Conservation (phyloP, 768 basidiomycete species). For the Cytidiella melzeri region DNA sequence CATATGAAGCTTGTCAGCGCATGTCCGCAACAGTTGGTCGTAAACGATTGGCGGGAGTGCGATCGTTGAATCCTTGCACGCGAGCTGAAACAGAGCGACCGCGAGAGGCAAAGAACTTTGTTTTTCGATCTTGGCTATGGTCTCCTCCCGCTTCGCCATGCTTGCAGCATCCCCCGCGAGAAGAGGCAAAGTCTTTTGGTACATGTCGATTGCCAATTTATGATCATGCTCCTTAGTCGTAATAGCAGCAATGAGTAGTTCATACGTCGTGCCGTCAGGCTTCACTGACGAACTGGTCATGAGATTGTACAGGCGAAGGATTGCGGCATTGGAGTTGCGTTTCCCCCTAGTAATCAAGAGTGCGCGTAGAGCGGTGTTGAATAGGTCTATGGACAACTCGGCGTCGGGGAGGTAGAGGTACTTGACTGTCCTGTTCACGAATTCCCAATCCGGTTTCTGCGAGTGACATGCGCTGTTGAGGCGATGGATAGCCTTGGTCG, state of each 20-base stretch:
- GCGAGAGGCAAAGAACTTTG: conserved; percentile 55
- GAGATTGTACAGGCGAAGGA: conserved; percentile 66
- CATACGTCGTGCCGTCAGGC: conserved; percentile 61
- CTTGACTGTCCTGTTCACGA: neutral
- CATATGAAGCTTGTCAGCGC: conserved; percentile 49
- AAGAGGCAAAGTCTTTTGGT: neutral
- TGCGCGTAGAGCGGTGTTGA: conserved; percentile 16
- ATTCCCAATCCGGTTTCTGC: too few relatives aligned
- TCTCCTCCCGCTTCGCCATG: conserved; percentile 35
- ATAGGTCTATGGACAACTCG: conserved; percentile 20
- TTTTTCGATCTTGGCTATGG: conserved; percentile 50
- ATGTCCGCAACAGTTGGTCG: conserved; percentile 52
- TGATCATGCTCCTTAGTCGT: conserved; percentile 66
- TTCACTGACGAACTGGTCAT: conserved; percentile 56
- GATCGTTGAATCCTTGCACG: conserved; percentile 33
- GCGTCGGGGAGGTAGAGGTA: conserved; percentile 18
- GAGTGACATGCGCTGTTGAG: too few relatives aligned
- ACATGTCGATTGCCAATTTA: conserved; percentile 35
- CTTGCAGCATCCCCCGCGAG: conserved; percentile 27
- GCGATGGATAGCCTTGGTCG: too few relatives aligned
- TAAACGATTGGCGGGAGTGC: conserved; percentile 38
- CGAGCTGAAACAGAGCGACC: conserved; percentile 64
- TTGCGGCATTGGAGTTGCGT: conserved; percentile 48
- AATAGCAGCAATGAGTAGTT: conserved; percentile 53
- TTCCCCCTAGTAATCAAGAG: conserved; percentile 37